phyloP scores from a whole-genome alignment of 352 stramenopile species.

The Phytopythium chamaehyphon region DNA sequence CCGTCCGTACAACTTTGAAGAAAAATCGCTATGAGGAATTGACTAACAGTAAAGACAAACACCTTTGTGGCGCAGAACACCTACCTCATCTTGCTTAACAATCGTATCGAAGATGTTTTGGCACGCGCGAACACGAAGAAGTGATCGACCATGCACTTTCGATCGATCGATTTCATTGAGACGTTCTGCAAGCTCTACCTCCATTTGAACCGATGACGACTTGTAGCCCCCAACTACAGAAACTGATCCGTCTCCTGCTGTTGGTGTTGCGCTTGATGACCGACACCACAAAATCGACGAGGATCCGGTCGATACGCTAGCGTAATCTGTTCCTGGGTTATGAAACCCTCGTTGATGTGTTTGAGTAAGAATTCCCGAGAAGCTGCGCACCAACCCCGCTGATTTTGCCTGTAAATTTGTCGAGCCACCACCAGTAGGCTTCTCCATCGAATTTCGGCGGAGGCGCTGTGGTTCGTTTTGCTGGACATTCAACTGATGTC shows the following conservation, averaged over 20 bases:
- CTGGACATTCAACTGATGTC: neutral
- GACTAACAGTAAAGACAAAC: too few relatives aligned
- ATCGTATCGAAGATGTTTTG: slow-evolving; percentile 46
- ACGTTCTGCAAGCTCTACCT: slow-evolving; percentile 58
- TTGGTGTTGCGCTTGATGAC: slow-evolving; percentile 6
- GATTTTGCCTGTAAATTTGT: too few relatives aligned
- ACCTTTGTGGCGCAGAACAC: neutral
- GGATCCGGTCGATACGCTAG: neutral
- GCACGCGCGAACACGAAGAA: slow-evolving; percentile 45
- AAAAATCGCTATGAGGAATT: neutral
- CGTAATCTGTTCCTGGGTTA: neutral
- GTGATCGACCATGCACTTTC: slow-evolving; percentile 56
- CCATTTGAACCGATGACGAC: slow-evolving; percentile 42
- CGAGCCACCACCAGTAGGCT: too few relatives aligned
- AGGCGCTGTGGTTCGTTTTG: neutral
- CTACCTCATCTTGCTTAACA: slow-evolving; percentile 58
- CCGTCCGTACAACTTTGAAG: slow-evolving; percentile 39
- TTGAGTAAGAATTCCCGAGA: too few relatives aligned
- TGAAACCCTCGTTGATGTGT: too few relatives aligned
- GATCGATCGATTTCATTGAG: slow-evolving; percentile 66
- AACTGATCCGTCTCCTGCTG: neutral
- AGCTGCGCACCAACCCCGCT: too few relatives aligned
- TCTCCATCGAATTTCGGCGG: too few relatives aligned
- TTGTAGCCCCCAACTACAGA: slow-evolving; percentile 35
- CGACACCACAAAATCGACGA: neutral